Conservation (phyloP, 257 asterid genomes). For the Ocimum tenuiflorum region DNA sequence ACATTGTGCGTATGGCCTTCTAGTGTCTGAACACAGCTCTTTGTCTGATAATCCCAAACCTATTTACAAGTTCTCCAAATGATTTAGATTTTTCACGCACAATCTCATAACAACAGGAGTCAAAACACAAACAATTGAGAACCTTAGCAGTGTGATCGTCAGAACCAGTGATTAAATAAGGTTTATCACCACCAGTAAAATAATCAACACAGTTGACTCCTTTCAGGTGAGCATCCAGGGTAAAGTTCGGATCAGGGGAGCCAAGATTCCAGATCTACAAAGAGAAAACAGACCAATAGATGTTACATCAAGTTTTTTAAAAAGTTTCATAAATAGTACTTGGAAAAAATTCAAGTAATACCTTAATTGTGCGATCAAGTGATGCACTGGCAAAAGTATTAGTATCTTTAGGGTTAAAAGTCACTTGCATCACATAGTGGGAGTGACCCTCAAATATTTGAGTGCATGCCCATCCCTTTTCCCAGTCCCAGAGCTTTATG, state of each 20-base stretch:
- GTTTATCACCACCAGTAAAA: constrained; percentile 97
- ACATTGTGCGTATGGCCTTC: constrained; percentile 99
- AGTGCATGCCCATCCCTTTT: constrained; percentile 94
- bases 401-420: constrained; percentile 96
- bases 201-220: constrained; percentile 98
- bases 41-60: constrained; percentile 99
- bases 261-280: constrained; percentile 97
- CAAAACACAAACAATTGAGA: constrained; percentile 17
- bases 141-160: constrained; percentile 99
- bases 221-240: constrained; percentile 91
- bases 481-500: constrained; percentile 99
- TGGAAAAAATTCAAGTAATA: constrained; percentile 16
- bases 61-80: constrained; percentile 29
- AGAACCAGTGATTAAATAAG: constrained; percentile 88
- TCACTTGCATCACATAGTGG: constrained; percentile 99
- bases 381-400: constrained; percentile 99
- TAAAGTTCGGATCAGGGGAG: constrained; percentile 97
- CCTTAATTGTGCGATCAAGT: constrained; percentile 96
- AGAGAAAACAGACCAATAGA: constrained; percentile 16
- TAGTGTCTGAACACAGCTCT: constrained; percentile 96
- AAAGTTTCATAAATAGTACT: neutral
- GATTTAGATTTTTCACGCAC: neutral
- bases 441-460: constrained; percentile 99
- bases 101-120: constrained; percentile 14
- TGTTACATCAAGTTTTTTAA: neutral